Evolutionary conservation across 164 flowering plant species (phyloP).

Genomic region (Vitis amurensis): DNA sequence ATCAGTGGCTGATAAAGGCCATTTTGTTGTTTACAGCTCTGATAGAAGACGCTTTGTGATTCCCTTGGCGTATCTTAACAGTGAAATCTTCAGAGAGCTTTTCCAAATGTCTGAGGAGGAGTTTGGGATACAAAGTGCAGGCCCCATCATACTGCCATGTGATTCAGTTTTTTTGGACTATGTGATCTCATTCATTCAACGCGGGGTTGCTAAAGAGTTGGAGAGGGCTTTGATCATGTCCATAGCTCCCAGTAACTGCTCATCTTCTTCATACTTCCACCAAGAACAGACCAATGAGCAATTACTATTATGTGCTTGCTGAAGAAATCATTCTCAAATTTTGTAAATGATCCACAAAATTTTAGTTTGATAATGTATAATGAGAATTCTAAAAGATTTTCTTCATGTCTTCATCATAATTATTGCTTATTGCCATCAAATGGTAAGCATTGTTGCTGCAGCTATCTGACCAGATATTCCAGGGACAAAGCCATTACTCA

Average conservation of each 20-base stretch:
- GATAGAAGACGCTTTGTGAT: constrained; percentile 1
- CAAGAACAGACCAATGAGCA: no score
- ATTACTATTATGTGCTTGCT: no score
- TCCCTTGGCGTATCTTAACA: neutral
- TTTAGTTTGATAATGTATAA: no score
- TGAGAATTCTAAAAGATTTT: no score
- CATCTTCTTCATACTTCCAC: neutral
- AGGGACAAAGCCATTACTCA: no score
- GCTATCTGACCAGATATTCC: no score
- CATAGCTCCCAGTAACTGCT: neutral
- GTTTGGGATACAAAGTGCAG: constrained; percentile 6
- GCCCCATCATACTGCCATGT: constrained; percentile 4
- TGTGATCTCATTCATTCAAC: constrained; percentile 3
- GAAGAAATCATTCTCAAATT: no score
- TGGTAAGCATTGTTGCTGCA: no score
- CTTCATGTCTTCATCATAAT: no score
- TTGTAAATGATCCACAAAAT: no score
- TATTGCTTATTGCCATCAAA: no score
- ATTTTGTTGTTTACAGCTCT: constrained; percentile 4
- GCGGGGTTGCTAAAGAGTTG: constrained; percentile 5
- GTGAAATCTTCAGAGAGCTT: constrained; percentile 3
- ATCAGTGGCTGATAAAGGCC: constrained; percentile 4
- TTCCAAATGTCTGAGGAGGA: constrained; percentile 12
- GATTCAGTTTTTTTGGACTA: constrained; percentile 4
- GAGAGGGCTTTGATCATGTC: constrained; percentile 6